Evolutionary conservation across 768 basidiomycete species (phyloP), one percentile per base, ranked within the genome.

Genomic region (Pleurotus citrinopileatus): DNA sequence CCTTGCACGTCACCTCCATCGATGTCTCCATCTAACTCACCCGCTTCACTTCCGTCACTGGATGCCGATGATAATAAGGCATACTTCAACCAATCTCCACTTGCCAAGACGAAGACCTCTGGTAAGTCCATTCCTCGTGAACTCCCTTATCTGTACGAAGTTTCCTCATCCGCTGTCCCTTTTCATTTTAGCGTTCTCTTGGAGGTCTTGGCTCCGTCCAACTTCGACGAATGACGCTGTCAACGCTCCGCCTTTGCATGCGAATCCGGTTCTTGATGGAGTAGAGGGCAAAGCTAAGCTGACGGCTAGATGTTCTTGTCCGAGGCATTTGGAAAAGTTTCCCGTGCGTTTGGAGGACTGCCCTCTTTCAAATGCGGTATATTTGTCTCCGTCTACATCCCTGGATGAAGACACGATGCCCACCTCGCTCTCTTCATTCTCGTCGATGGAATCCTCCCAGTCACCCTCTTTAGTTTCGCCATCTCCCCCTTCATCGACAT

Each of bases 1-100:
- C 48, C 48, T 2, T 50, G 48, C 48, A 50, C 48, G 13, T 50
- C 48, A 10, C 48, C 48, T 13, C 43, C 26, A 5, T 44, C 43
- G 25, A 25, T 44, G 26, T 44, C 43, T 9, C 43, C 43, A 27
- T 27, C 43, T 17, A 44, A 23, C 2, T 22, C 43, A 8, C 43
- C 43, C 7, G 20, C 43, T 27, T 40, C 17, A 2, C 38, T 40
- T 12, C 38, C 38, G 7, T n/a, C 38, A 15, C 17, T 40, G 19
- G 38, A 40, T 12, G 10, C 19, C 12, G 38, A 40, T 19, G 38
- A 40, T 19, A n/a, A 7, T 19, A 34, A 34, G 32, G 32, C 32
- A 9, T 34, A 10, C 32, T 40, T 40, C 17, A 19, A 13, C 17
- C 38, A 40, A 19, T 2, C 38, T 15, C 17, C 38, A n/a, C 38